Evolutionary conservation across 768 basidiomycete genomes (phyloP), one percentile per base, ranked within the genome.

Genomic region (Hortiboletus flavorubellus): DNA sequence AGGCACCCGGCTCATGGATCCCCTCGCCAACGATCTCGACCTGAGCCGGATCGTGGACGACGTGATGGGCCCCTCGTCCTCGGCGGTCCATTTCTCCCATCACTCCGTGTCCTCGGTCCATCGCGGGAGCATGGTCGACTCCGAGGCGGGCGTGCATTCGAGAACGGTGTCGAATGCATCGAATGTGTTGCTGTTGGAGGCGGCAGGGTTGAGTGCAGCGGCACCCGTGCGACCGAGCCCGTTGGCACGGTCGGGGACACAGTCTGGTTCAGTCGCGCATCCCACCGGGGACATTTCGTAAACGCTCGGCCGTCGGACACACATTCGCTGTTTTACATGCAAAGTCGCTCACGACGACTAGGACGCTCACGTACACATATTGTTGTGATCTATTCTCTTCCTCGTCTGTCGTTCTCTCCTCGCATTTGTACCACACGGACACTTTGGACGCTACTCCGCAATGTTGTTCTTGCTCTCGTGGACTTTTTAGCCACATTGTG

Each of bases 1-100:
- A 37, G 44, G 47, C 37, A 61, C 59, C 0, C 55, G 69, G 54
- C 58, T 68, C 23, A 58, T 65, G 40, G 64, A 70, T 12, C 54
- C 64, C 0, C 26, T 66, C 30, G 26, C 49, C 2, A 31, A 49
- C 26, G 71, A 76, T 29, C 54, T 78, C 34, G 75, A 76, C 49
- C 62, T 79, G 9, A 50, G 67, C n/a, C 68, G 60, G 9, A 79
- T 81, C 45, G 75, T 80, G 9, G 73, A 78, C 51, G 74, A 79
- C 46, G 74, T 81, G 1, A 81, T 81, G 80, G 80, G 80, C 3
- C 74, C 76, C 4, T 43, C 68, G 0, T 0, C 46, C 0, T 4
- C 51, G 2, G 56, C 48, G 0, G 51, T 1, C 0, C 69, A 69
- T 50, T 71, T 50, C 21, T 64, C 69, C 16, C 55, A 59, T 21